Conservation (phyloP, 2,329 filamentous ascomycete species). For the Phialemonium atrogriseum region DNA sequence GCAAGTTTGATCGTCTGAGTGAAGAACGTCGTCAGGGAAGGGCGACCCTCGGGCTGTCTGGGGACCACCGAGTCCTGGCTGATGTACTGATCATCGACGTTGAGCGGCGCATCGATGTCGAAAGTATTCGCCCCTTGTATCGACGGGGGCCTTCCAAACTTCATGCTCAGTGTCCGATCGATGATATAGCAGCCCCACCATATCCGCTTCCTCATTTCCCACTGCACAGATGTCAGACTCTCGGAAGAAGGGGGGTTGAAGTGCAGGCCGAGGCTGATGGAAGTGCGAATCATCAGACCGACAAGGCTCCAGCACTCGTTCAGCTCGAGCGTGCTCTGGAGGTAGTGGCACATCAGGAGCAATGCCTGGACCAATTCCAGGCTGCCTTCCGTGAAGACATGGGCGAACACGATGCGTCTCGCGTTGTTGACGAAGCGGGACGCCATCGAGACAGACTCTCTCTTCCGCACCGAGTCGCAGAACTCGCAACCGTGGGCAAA, state of each 20-base stretch:
- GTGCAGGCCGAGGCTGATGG: conserved; percentile 5
- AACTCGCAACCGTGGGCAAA: conserved; percentile 7
- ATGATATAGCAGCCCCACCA: conserved; percentile 7
- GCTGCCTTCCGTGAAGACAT: conserved; percentile 5
- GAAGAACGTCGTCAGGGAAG: conserved; percentile 6
- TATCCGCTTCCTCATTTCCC: conserved; percentile 5
- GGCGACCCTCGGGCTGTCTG: conserved; percentile 6
- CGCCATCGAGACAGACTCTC: conserved; percentile 3
- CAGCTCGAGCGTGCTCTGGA: conserved; percentile 7
- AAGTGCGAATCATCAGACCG: conserved; percentile 5
- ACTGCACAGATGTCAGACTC: conserved; percentile 1
- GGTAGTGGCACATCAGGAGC: conserved; percentile 6
- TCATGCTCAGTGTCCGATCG: conserved; percentile 7
- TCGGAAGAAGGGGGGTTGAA: conserved; percentile 4
- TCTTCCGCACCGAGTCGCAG: conserved; percentile 2
- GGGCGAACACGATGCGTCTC: conserved; percentile 5
- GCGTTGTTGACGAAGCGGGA: conserved; percentile 4
- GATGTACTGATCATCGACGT: conserved; percentile 8
- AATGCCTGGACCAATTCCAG: conserved; percentile 6
- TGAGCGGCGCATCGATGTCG: conserved; percentile 4
- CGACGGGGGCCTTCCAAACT: conserved; percentile 6
- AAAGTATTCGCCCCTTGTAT: conserved; percentile 3
- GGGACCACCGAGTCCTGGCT: conserved; percentile 5
- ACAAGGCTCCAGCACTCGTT: conserved; percentile 8
- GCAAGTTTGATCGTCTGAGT: conserved; percentile 5